Evolutionary conservation across 2,329 filamentous ascomycete species (phyloP).

Genomic region (Phyllosticta paracitricarpa): DNA sequence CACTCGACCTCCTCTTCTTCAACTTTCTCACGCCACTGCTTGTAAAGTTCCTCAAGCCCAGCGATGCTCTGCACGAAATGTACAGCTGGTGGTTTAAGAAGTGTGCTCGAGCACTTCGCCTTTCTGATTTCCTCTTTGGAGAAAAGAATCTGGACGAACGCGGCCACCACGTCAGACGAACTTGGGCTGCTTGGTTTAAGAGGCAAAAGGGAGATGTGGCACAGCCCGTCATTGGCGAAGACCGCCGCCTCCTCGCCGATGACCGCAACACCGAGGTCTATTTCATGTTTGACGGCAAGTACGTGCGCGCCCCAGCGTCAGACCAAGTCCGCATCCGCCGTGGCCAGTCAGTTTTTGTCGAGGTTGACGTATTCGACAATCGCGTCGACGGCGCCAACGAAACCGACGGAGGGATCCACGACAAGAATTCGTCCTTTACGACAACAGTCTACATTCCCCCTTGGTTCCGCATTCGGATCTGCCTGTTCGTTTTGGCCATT

Average conservation of each 20-base stretch:
- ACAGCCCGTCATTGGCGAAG: slow-evolving; percentile 25
- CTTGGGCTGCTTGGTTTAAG: slow-evolving; percentile 48
- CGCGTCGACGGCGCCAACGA: slow-evolving; percentile 48
- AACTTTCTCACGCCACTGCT: slow-evolving; percentile 90
- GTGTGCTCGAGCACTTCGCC: slow-evolving; percentile 67
- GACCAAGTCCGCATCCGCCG: slow-evolving; percentile 93
- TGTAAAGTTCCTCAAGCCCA: slow-evolving; percentile 74
- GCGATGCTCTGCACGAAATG: slow-evolving; percentile 71
- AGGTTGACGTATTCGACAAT: slow-evolving; percentile 58
- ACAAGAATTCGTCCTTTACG: slow-evolving; percentile 34
- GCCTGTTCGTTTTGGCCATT: slow-evolving; percentile 76
- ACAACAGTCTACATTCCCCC: slow-evolving; percentile 65
- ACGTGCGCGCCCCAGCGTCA: slow-evolving; percentile 85
- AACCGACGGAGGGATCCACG: slow-evolving; percentile 23
- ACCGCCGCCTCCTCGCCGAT: slow-evolving; percentile 22
- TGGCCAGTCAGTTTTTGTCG: slow-evolving; percentile 68
- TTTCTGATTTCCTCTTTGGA: slow-evolving; percentile 90
- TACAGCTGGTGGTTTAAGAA: slow-evolving; percentile 95
- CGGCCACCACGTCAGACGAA: slow-evolving; percentile 52
- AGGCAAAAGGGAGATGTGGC: slow-evolving; percentile 32
- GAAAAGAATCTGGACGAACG: slow-evolving; percentile 75
- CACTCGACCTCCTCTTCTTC: slow-evolving; percentile 88
- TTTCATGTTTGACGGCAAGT: slow-evolving; percentile 64
- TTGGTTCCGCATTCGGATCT: slow-evolving; percentile 68
- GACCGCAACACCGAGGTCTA: slow-evolving; percentile 32